phyloP scores from a whole-genome alignment of 495 filamentous ascomycete species.

The Aspergillus baeticus region DNA sequence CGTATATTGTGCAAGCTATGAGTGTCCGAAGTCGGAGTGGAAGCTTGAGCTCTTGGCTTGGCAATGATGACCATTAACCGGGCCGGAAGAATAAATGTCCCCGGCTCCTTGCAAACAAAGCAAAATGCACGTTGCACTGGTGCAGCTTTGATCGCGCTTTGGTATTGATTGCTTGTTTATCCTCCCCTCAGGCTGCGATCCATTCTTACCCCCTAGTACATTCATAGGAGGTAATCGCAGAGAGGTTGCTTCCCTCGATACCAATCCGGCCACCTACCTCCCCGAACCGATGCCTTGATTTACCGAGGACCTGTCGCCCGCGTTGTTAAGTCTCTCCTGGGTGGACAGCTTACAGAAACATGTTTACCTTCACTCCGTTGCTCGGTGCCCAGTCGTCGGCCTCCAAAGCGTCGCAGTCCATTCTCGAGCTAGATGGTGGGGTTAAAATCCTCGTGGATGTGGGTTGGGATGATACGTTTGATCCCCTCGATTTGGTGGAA shows the following conservation, averaged over 20 bases:
- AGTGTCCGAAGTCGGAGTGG: too few species aligned
- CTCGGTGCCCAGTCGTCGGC: constrained; percentile 81
- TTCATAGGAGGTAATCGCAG: neutral
- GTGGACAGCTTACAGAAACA: constrained; percentile 35
- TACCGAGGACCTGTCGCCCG: neutral
- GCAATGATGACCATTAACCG: neutral
- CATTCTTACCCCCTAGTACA: neutral
- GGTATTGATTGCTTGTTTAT: neutral
- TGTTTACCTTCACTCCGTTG: constrained; percentile 95
- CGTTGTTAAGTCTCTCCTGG: constrained; percentile 11
- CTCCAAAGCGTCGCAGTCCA: constrained; percentile 85
- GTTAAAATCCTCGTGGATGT: constrained; percentile 94
- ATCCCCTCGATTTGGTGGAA: constrained; percentile 73
- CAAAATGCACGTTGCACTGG: neutral
- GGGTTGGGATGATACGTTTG: constrained; percentile 92
- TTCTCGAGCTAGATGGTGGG: constrained; percentile 93
- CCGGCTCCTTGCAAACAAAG: neutral
- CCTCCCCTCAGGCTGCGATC: neutral
- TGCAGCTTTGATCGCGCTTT: neutral
- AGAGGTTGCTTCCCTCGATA: neutral
- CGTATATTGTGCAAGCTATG: too few species aligned
- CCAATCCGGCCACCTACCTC: neutral
- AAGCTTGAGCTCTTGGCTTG: neutral
- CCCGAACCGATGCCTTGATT: constrained; percentile 11
- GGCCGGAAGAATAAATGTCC: neutral